Conservation (phyloP, 1,139 yeast species). For the Nakaseomyces uthaithaninus region DNA sequence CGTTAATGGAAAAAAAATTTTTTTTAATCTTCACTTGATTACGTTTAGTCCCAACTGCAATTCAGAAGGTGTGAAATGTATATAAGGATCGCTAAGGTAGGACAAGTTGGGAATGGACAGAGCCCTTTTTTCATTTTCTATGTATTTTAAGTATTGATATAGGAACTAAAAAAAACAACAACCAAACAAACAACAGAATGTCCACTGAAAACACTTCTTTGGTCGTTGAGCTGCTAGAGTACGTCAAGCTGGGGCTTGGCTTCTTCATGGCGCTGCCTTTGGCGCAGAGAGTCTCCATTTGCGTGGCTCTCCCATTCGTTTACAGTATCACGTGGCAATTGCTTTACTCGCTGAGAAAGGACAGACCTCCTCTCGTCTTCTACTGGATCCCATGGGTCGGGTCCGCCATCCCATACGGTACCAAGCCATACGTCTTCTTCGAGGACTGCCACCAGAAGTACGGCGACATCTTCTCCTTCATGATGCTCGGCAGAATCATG, state of each 20-base stretch:
- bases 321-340: slow-evolving; percentile 67
- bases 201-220: slow-evolving; percentile 12
- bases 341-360: slow-evolving; percentile 60
- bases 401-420: slow-evolving; percentile 79
- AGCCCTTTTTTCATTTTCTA: neutral
- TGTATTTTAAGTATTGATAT: neutral
- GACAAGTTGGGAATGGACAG: too few relatives aligned
- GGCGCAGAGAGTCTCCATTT: slow-evolving; percentile 25
- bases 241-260: slow-evolving; percentile 12
- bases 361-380: slow-evolving; percentile 81
- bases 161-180: neutral
- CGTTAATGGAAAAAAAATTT: too few relatives aligned
- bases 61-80: too few relatives aligned
- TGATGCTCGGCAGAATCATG: slow-evolving; percentile 84
- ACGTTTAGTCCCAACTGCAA: too few relatives aligned
- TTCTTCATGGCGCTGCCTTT: slow-evolving; percentile 28
- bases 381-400: slow-evolving; percentile 97
- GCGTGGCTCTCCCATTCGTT: slow-evolving; percentile 36
- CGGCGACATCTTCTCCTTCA: slow-evolving; percentile 89
- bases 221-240: slow-evolving; percentile 15
- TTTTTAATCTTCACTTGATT: too few relatives aligned
- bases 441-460: slow-evolving; percentile 66
- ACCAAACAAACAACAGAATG: slow-evolving; percentile 2
- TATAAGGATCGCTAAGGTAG: too few relatives aligned
- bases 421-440: slow-evolving; percentile 87